phyloP scores from a whole-genome alignment of 2,329 filamentous ascomycete genomes.

The Fusarium clavum region DNA sequence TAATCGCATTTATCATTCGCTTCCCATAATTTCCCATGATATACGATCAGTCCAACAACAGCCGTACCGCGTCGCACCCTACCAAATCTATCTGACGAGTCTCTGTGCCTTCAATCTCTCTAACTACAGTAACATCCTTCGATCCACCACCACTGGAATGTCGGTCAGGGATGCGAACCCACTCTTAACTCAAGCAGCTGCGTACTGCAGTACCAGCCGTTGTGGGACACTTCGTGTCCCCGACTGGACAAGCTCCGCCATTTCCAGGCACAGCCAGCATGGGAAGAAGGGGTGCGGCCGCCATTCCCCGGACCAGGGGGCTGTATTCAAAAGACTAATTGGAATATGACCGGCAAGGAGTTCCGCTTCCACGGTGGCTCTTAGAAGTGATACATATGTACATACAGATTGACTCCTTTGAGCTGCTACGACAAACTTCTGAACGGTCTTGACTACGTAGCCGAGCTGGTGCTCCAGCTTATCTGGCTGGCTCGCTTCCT shows the following conservation, averaged over 20 bases:
- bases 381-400: conserved; percentile 37
- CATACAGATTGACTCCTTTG: conserved; percentile 36
- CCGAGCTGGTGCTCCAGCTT: conserved; percentile 38
- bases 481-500: conserved; percentile 32
- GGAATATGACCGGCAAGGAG: conserved; percentile 45
- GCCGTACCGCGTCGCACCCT: conserved; percentile 40
- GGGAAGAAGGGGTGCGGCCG: conserved; percentile 40
- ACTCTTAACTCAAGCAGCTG: conserved; percentile 24
- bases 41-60: conserved; percentile 42
- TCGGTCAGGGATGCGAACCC: conserved; percentile 49
- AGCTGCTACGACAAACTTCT: conserved; percentile 26
- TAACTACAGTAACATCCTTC: conserved; percentile 49
- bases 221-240: conserved; percentile 38
- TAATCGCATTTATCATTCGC: conserved; percentile 29
- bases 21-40: conserved; percentile 30
- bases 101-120: conserved; percentile 48
- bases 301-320: conserved; percentile 45
- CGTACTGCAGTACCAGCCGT: conserved; percentile 29
- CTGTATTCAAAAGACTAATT: conserved; percentile 35
- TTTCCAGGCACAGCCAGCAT: conserved; percentile 44
- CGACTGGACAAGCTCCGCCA: conserved; percentile 37
- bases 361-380: conserved; percentile 49
- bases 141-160: conserved; percentile 47
- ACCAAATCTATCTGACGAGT: conserved; percentile 45
- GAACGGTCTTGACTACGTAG: conserved; percentile 26